A percentile compares a stretch with the other conserved stretches of the same genome.
Evolutionary conservation across 225 moss, liverwort and hornwort species (phyloP).

Genomic region (Climacium dendroides): DNA sequence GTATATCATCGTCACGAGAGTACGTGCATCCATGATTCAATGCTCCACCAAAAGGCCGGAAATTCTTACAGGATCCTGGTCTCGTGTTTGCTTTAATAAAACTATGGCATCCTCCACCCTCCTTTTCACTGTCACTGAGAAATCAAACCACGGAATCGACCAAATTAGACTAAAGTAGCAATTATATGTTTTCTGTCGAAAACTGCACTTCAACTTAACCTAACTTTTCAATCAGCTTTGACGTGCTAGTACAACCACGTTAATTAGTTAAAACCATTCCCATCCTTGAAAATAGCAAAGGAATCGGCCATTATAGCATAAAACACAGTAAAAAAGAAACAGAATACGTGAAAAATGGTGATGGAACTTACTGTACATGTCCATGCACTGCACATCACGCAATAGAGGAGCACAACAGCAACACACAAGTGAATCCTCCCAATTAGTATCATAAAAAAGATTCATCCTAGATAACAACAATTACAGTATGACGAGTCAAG

Average conservation of each 20-base stretch:
- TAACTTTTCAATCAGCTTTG: neutral
- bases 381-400: constrained; percentile 13
- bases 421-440: neutral
- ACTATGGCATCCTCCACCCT: constrained; percentile 63
- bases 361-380: constrained; percentile 32
- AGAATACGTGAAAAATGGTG: neutral
- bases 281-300: neutral
- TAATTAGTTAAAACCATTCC: neutral
- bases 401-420: neutral
- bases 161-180: neutral
- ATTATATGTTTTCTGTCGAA: neutral
- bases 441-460: neutral
- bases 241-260: neutral
- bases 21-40: neutral
- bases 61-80: constrained; percentile 54
- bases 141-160: neutral
- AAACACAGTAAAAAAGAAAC: neutral
- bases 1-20: neutral
- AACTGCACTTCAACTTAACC: neutral
- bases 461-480: neutral
- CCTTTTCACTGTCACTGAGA: constrained; percentile 49
- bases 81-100: constrained; percentile 43
- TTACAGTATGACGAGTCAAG: neutral
- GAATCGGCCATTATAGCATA: neutral
- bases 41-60: neutral